Base-by-base conservation (phyloP, 2,329 filamentous ascomycete genomes). In the Elsinoe fawcettii region DNA sequence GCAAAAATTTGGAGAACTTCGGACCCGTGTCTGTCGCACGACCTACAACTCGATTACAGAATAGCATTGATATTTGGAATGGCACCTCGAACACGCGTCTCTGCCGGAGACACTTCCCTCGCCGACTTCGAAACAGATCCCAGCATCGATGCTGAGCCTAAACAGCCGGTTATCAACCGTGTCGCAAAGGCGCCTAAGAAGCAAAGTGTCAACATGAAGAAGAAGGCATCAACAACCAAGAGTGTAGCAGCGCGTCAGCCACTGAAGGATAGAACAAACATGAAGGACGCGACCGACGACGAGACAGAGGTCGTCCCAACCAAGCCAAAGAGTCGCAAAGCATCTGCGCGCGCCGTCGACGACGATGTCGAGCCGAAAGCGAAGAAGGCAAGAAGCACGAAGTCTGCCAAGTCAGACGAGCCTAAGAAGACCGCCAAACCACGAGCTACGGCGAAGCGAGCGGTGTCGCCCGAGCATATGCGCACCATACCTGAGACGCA, bases 401-500 rank as follows among this genome's bases (percentile, higher is more conserved):
- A 69, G 55, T 32, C 43, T 63, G 59, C 51, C 1, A 37, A 58
- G 27, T 58, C 54, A 18, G 58, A 39, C 34, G 54, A 7, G 30
- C 18, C 55, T 3, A 58, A 57, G 41, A 60, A 60, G 25, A 57
- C 60, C 25, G 60, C 59, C 14, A 62, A 59, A 56, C 59, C 56
- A 14, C 49, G 49, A 30, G 51, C 46, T 12, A 68, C 59, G 22
- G 55, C 60, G 25, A 67, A 69, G 64, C 63, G 69, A 47, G 65
- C 66, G 3, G 63, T 66, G 2, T 67, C 66, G 25, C 62, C 64
- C 12, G 71, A 73, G 59, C 67, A 67, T 5, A 64, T 72, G 55
- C 63, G 62, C 34, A 70, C 69, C 1, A 75, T 77, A 22, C 73
- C 74, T 1, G 76, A 78, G 65, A 77, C 75, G 36, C 75, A 78